Evolutionary conservation across 805 yeast genomes (phyloP), one percentile per base, ranked within the genome.

Genomic region (Yarrowia keelungensis): DNA sequence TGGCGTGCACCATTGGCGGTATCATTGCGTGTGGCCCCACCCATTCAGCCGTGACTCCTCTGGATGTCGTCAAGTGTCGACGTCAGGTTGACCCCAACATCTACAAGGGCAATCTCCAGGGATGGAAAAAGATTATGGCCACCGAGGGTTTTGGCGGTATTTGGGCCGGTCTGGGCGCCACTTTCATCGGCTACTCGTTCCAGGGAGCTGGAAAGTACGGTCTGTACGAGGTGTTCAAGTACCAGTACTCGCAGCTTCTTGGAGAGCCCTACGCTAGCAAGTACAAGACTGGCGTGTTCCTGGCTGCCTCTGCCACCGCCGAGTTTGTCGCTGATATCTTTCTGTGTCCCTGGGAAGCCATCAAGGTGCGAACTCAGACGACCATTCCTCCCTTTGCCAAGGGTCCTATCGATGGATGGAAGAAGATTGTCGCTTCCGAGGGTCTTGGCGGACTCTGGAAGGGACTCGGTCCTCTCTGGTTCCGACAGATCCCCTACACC

Each of bases 201-300:
- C 99, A 94, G 81, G 98, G 99, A 75, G 97, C 97, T 62, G 97
- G 97, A 75, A 94, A 94, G 80, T 94, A 94, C 80, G 99, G 99
- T 39, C 88, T 92, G 78, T 94, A 95, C 80, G 98, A 94, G 80
- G 84, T 82, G 74, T 94, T 94, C 85, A 94, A 94, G 81, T 87
- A 89, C 80, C 82, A 85, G 69, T 94, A 92, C 79, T 80, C 88
- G 68, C 86, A 86, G 75, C 69, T 85, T 39, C 84, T 89, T 64
- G 95, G 97, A 47, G 85, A 84, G 50, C 87, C 82, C 67, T 69
- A 73, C 58, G 89, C 92, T 38, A 77, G 80, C 59, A 84, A 86
- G 69, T 88, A 89, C 81, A 87, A 86, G 76, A 91, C 97, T 7
- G 83, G 87, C 1, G 83, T 94, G 26, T 94, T 84, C 79, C 81